Conservation (phyloP, 257 asterid species). For the Thymus mandschuricus region DNA sequence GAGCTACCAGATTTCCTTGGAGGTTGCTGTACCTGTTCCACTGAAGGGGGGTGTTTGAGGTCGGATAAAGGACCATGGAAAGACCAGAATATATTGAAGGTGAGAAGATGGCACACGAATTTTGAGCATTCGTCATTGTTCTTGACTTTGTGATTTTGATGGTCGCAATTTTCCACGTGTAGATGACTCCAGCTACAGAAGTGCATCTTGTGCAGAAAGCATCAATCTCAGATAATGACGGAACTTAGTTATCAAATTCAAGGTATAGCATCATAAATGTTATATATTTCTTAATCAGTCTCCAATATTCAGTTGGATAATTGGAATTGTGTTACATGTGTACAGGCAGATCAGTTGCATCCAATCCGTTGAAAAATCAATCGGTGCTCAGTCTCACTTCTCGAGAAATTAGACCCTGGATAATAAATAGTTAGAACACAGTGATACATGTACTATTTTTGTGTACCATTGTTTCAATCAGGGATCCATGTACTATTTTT, state of each 20-base stretch:
- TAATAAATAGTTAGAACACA: not conserved
- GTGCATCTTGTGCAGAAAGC: constrained; percentile 28
- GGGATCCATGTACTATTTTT: not conserved
- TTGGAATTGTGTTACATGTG: constrained; percentile 1
- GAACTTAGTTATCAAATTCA: constrained; percentile 31
- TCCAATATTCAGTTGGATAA: constrained; percentile 1
- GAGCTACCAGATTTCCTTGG: constrained; percentile 60
- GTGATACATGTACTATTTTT: not conserved
- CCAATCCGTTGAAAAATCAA: not conserved
- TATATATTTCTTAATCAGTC: not conserved
- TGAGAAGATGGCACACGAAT: constrained; percentile 1
- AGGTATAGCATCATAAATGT: constrained; percentile 30
- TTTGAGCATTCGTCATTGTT: constrained; percentile 1
- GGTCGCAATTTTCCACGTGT: constrained; percentile 20
- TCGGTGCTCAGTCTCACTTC: not conserved
- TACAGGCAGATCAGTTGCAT: not conserved
- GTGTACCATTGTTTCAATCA: not conserved
- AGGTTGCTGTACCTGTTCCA: constrained; percentile 49
- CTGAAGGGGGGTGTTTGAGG: constrained; percentile 48
- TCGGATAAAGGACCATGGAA: constrained; percentile 64
- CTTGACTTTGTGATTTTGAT: constrained; percentile 7
- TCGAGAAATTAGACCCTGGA: not conserved
- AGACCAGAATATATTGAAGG: constrained; percentile 42
- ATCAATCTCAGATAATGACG: constrained; percentile 31
- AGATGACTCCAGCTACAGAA: constrained; percentile 35